Percentiles rank a stretch among this genome's conserved stretches.
phyloP scores from a whole-genome alignment of 2,329 filamentous ascomycete species.

The Pseudocercospora musae region DNA sequence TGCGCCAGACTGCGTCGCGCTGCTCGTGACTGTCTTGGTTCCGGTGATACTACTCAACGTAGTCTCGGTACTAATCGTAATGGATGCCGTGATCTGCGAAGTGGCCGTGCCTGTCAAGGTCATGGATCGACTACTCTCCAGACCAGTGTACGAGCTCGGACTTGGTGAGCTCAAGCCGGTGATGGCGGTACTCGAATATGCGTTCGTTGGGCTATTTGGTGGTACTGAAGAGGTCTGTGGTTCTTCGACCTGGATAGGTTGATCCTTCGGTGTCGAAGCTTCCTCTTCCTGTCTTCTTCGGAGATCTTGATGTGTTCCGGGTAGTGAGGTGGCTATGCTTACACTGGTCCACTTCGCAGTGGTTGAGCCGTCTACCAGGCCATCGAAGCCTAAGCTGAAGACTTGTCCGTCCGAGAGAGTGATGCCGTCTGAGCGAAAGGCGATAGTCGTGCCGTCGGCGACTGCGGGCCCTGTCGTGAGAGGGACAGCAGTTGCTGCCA shows the following conservation, averaged over 20 bases:
- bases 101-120: background rate
- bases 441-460: conserved; percentile 21
- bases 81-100: background rate
- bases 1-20: background rate
- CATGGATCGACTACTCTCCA: background rate
- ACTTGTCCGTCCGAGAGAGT: conserved; percentile 17
- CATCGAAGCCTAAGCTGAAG: conserved; percentile 20
- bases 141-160: background rate
- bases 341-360: conserved; percentile 10
- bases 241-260: background rate
- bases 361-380: conserved; percentile 15
- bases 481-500: conserved; percentile 16
- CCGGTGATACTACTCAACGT: background rate
- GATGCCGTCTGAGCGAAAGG: conserved; percentile 16
- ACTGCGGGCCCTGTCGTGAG: conserved; percentile 17
- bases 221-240: background rate
- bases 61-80: background rate
- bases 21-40: background rate
- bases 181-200: background rate
- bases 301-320: background rate
- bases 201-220: background rate
- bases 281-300: background rate
- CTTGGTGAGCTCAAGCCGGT: background rate
- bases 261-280: background rate
- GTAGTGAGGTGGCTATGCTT: background rate